These are phyloP conservation scores for Anisodus tanguticus DNA, from an alignment of 257 asterid species.

Conservation along the genomic window DNA sequence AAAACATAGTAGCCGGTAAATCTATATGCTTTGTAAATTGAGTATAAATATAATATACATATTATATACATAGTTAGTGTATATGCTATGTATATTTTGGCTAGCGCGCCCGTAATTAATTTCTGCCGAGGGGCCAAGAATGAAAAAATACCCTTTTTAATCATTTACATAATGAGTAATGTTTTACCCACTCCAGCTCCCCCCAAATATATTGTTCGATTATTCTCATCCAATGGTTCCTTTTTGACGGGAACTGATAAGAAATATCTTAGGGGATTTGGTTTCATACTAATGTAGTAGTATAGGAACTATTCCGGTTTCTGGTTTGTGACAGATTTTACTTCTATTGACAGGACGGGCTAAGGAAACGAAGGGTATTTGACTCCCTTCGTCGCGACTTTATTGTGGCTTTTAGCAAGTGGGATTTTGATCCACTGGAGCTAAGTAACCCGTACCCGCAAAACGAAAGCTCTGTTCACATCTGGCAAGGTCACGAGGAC, in stretches of 20 bases:
- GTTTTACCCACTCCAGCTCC: conserved; percentile 61
- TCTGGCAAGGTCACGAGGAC: conserved; percentile 60
- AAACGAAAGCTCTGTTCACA: conserved; percentile 45
- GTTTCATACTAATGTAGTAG: background rate
- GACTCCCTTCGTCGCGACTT: conserved; percentile 83
- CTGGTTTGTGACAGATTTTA: background rate
- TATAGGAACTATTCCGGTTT: background rate
- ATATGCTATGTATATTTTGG: too few species aligned
- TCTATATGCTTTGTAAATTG: too few species aligned
- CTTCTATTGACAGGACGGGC: conserved; percentile 55
- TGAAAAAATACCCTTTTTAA: too few species aligned
- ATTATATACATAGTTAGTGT: too few species aligned
- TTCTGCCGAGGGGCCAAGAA: too few species aligned
- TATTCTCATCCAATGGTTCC: background rate
- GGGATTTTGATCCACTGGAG: conserved; percentile 94
- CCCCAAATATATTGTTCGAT: conserved; percentile 26
- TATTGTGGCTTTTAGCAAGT: conserved; percentile 72
- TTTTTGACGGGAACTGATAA: background rate
- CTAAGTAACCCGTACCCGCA: conserved; percentile 53
- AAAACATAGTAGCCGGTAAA: too few species aligned
- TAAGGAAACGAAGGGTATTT: conserved; percentile 50
- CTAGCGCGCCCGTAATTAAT: too few species aligned
- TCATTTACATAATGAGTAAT: conserved; percentile 51
- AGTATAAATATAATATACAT: too few species aligned
- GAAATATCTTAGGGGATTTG: background rate